Percentiles rank a stretch among this genome's conserved stretches.
Evolutionary conservation across 331 rosid species (phyloP).

Genomic region (Saraca asoca): DNA sequence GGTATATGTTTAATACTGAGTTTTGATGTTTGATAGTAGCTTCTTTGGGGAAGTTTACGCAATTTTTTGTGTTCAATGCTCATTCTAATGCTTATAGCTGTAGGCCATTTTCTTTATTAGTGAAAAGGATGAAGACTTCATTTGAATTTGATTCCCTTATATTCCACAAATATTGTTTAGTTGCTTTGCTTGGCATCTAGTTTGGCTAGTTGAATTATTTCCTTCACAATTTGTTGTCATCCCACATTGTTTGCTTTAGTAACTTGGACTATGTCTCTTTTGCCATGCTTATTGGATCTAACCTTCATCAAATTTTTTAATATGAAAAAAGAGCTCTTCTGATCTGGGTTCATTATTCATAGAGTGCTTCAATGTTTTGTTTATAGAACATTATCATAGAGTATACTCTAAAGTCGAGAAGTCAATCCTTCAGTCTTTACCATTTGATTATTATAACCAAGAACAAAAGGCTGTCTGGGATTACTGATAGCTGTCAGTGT

Average conservation of each 20-base stretch:
- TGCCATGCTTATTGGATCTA: conserved; percentile 5
- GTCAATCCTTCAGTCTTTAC: not conserved
- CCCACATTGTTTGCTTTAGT: not conserved
- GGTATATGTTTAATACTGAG: too few species aligned
- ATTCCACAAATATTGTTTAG: not conserved
- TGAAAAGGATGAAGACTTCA: not conserved
- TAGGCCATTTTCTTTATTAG: not conserved
- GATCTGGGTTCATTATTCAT: not conserved
- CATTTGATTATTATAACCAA: not conserved
- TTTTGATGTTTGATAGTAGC: not conserved
- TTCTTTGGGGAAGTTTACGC: not conserved
- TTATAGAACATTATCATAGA: not conserved
- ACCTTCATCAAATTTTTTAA: not conserved
- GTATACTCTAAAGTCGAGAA: not conserved
- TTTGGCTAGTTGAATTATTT: conserved; percentile 20
- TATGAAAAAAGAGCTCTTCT: conserved; percentile 3
- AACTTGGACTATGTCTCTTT: not conserved
- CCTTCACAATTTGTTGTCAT: conserved; percentile 7
- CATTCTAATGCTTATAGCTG: not conserved
- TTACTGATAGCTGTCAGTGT: not conserved
- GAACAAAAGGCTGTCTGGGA: not conserved
- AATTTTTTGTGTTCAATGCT: not conserved
- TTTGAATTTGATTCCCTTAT: not conserved
- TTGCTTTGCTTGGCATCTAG: not conserved
- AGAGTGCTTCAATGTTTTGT: conserved; percentile 7